Conservation (phyloP, 257 asterid species). For the Solanum rostratum region DNA sequence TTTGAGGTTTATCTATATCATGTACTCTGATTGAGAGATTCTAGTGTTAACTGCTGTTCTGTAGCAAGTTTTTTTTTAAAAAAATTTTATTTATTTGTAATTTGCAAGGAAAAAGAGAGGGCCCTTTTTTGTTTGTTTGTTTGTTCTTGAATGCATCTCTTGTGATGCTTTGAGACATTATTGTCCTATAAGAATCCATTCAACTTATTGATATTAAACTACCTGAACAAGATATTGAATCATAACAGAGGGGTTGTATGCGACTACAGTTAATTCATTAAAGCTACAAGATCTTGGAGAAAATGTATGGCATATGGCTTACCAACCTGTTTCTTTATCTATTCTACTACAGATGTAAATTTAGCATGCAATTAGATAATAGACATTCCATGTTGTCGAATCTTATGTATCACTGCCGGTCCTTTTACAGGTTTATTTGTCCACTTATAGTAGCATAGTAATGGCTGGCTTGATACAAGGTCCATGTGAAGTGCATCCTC, state of each 20-base stretch:
- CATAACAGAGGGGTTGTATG: neutral
- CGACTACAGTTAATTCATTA: neutral
- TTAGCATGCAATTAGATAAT: neutral
- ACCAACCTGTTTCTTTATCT: neutral
- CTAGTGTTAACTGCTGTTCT: neutral
- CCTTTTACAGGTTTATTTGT: conserved; percentile 67
- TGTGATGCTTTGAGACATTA: neutral
- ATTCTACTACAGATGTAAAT: neutral
- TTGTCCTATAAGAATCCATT: neutral
- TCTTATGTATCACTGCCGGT: neutral
- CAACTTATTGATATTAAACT: neutral
- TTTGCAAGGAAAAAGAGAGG: neutral
- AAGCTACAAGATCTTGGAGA: neutral
- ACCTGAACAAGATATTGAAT: neutral
- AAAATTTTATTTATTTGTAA: too few species aligned
- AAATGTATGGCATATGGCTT: neutral
- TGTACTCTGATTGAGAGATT: neutral
- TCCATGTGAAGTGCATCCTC: conserved; percentile 79
- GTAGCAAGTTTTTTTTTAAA: neutral
- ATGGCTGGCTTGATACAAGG: conserved; percentile 71
- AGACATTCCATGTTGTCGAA: neutral
- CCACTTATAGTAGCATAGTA: conserved; percentile 38
- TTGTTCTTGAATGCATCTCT: neutral
- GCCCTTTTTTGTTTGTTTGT: neutral
- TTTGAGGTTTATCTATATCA: neutral